Conservation (phyloP, 768 basidiomycete species). For the Kwoniella sp. region DNA sequence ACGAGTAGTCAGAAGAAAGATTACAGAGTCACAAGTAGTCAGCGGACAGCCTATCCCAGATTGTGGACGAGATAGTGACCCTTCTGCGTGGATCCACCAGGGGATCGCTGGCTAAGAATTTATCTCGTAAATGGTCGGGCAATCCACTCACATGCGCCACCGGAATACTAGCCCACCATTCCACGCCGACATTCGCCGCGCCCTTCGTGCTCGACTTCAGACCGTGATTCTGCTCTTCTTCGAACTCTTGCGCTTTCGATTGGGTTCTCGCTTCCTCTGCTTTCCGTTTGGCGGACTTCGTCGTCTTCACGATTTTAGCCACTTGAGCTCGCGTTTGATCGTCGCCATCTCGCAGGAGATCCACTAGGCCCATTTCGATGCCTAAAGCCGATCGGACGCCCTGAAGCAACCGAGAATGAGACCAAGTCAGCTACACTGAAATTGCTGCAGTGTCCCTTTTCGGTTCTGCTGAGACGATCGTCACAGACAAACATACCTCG, state of each 20-base stretch:
- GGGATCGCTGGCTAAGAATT: too few relatives aligned
- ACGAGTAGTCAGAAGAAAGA: too few relatives aligned
- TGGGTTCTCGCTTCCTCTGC: conserved; percentile 7
- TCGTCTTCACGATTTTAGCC: conserved; percentile 12
- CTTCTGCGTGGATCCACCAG: too few relatives aligned
- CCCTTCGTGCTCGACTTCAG: background rate
- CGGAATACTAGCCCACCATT: conserved; percentile 33
- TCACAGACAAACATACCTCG: background rate
- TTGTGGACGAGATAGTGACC: too few relatives aligned
- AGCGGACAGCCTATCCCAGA: too few relatives aligned
- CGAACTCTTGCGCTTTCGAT: background rate
- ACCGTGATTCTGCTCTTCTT: background rate
- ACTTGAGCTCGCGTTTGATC: conserved; percentile 1
- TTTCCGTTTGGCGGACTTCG: conserved; percentile 18
- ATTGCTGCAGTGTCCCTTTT: too few relatives aligned
- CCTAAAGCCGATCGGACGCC: conserved; percentile 5
- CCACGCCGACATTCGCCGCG: conserved; percentile 1
- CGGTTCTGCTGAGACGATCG: too few relatives aligned
- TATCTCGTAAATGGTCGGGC: too few relatives aligned
- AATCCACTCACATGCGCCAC: conserved; percentile 17
- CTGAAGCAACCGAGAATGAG: too few relatives aligned
- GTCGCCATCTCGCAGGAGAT: conserved; percentile 11
- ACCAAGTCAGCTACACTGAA: too few relatives aligned
- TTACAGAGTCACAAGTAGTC: too few relatives aligned
- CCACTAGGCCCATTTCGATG: conserved; percentile 20